Percentiles rank a stretch among this genome's conserved stretches.
These are phyloP conservation scores for Ceratobasidium sp. DNA, from an alignment of 1,284 basidiomycete genomes.

Conservation along the genomic window DNA sequence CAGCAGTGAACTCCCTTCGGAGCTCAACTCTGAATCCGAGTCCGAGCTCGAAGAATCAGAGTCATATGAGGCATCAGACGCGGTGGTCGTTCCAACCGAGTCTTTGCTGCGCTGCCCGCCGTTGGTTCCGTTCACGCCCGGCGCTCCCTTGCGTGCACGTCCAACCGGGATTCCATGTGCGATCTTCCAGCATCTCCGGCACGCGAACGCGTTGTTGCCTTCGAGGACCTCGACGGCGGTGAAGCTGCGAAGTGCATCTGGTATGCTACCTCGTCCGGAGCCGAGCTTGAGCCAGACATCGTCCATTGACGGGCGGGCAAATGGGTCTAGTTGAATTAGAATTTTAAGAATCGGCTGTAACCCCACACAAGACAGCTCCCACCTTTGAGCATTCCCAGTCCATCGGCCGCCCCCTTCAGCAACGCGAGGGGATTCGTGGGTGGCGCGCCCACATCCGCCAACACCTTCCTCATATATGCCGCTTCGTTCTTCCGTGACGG, in stretches of 20 bases:
- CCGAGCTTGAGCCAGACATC: conserved; percentile 47
- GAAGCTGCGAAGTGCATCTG: conserved; percentile 80
- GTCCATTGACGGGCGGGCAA: conserved; percentile 28
- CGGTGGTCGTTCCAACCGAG: conserved; percentile 22
- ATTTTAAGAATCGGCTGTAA: neutral
- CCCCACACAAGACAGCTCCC: neutral
- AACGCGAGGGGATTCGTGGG: conserved; percentile 29
- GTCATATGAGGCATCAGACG: conserved; percentile 21
- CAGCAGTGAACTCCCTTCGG: conserved; percentile 47
- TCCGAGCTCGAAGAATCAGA: conserved; percentile 25
- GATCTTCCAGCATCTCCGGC: conserved; percentile 91
- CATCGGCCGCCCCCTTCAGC: conserved; percentile 35
- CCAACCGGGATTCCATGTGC: conserved; percentile 63
- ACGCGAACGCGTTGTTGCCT: conserved; percentile 94
- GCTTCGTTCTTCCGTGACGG: conserved; percentile 57
- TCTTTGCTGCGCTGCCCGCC: conserved; percentile 51
- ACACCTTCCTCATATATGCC: conserved; percentile 70
- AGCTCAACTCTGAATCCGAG: conserved; percentile 48
- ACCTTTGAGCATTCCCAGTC: conserved; percentile 28
- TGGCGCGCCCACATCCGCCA: conserved; percentile 62
- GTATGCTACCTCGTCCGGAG: conserved; percentile 54
- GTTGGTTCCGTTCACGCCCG: conserved; percentile 57
- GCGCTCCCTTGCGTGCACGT: conserved; percentile 50
- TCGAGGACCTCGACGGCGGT: conserved; percentile 91
- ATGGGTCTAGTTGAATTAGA: conserved; percentile 14